Percentiles rank a stretch among this genome's conserved stretches.
Conservation (phyloP, 768 basidiomycete genomes). For the Macrolepiota dolichaula region DNA sequence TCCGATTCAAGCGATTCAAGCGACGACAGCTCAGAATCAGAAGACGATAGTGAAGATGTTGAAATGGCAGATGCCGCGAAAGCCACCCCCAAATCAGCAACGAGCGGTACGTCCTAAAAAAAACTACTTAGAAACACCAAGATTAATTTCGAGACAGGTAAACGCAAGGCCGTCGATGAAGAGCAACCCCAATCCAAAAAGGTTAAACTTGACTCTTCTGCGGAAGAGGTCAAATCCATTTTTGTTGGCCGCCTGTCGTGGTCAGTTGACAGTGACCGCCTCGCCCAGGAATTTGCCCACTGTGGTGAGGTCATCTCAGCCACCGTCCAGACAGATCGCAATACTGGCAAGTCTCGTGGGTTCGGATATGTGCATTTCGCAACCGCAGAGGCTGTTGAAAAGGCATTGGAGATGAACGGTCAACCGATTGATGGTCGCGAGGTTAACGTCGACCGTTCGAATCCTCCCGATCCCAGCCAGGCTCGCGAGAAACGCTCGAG, state of each 20-base stretch:
- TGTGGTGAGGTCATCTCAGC: conserved; percentile 91
- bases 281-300: conserved; percentile 83
- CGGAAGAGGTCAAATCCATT: conserved; percentile 62
- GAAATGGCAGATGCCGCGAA: conserved; percentile 51
- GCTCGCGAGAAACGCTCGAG: conserved; percentile 68
- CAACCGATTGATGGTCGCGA: conserved; percentile 91
- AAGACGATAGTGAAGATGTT: conserved; percentile 50
- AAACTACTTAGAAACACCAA: not conserved
- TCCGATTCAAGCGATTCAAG: conserved; percentile 21
- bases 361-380: conserved; percentile 84
- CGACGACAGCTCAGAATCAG: conserved; percentile 18
- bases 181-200: conserved; percentile 70
- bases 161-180: conserved; percentile 79
- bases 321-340: conserved; percentile 82
- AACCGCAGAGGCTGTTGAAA: conserved; percentile 67
- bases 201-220: conserved; percentile 57
- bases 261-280: conserved; percentile 96
- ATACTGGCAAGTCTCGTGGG: conserved; percentile 78
- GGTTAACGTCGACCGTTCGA: conserved; percentile 81
- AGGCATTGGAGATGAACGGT: conserved; percentile 78
- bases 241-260: conserved; percentile 94
- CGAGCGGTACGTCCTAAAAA: conserved; percentile 29
- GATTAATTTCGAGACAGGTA: conserved; percentile 36
- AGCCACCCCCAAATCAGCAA: conserved; percentile 22
- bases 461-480: conserved; percentile 52